phyloP scores from a whole-genome alignment of 2,329 filamentous ascomycete species.

The Hypoxylon rubiginosum region DNA sequence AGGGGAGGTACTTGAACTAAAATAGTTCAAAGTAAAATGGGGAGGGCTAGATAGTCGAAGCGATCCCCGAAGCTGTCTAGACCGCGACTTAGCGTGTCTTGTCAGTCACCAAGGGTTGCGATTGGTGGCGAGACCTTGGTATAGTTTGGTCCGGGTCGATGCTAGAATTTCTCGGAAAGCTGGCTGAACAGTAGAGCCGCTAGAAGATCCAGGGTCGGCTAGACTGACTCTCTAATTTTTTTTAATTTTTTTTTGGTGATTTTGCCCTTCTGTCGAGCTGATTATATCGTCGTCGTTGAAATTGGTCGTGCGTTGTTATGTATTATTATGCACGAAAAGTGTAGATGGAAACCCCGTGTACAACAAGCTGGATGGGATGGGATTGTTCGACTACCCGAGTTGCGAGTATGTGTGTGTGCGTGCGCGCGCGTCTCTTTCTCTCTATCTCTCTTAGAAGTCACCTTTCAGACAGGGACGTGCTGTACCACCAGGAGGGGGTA shows the following conservation, averaged over 20 bases:
- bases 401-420: no score
- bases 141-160: slow-evolving; percentile 47
- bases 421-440: not conserved
- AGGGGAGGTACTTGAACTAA: slow-evolving; percentile 47
- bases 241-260: slow-evolving; percentile 36
- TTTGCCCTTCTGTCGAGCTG: slow-evolving; percentile 30
- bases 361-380: slow-evolving; percentile 5
- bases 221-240: slow-evolving; percentile 52
- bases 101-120: slow-evolving; percentile 48
- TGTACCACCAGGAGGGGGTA: not conserved
- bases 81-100: slow-evolving; percentile 45
- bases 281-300: slow-evolving; percentile 3
- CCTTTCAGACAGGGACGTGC: not conserved
- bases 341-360: slow-evolving; percentile 28
- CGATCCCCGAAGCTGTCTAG: slow-evolving; percentile 50
- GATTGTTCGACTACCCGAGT: no score
- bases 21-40: slow-evolving; percentile 47
- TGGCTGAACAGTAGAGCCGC: slow-evolving; percentile 46
- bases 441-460: not conserved
- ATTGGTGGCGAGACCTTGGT: slow-evolving; percentile 45
- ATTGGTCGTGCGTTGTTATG: slow-evolving; percentile 8
- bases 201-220: slow-evolving; percentile 43
- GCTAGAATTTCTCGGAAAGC: slow-evolving; percentile 45
- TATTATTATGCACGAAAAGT: slow-evolving; percentile 16
- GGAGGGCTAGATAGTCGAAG: slow-evolving; percentile 41